Evolutionary conservation across 2,329 filamentous ascomycete species (phyloP).

Genomic region (Penicillium hesseltinei): DNA sequence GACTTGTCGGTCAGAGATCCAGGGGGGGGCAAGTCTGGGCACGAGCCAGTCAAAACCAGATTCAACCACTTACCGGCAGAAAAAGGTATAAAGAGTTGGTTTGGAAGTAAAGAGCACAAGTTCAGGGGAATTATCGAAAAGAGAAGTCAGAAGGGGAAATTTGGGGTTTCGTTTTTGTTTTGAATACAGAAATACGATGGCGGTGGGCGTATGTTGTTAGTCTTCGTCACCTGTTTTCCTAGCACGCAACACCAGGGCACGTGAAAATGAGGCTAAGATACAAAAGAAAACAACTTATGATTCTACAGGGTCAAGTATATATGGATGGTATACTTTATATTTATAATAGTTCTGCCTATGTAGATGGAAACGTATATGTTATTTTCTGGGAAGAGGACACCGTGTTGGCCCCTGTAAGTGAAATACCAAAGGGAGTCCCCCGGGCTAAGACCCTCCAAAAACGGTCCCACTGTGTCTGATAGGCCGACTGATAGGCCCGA

Average conservation of each 20-base stretch:
- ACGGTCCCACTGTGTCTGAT: slow-evolving; percentile 4
- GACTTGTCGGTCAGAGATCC: slow-evolving; percentile 16
- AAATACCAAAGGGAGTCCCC: neutral
- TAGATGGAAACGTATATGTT: neutral
- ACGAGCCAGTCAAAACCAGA: slow-evolving; percentile 5
- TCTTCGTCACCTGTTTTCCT: slow-evolving; percentile 33
- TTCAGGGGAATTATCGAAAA: slow-evolving; percentile 16
- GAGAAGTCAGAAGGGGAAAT: slow-evolving; percentile 10
- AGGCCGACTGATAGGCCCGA: neutral
- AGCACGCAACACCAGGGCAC: neutral
- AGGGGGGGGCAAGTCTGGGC: slow-evolving; percentile 5
- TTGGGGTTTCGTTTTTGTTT: slow-evolving; percentile 32
- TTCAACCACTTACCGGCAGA: slow-evolving; percentile 12
- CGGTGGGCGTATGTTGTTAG: slow-evolving; percentile 33
- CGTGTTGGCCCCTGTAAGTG: slow-evolving; percentile 11
- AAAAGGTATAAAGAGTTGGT: slow-evolving; percentile 3
- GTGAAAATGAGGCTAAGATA: neutral
- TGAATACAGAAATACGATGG: slow-evolving; percentile 34
- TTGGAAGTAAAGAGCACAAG: slow-evolving; percentile 10
- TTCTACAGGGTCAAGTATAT: neutral
- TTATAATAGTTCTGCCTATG: slow-evolving; percentile 10
- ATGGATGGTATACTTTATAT: neutral
- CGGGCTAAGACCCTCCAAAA: neutral
- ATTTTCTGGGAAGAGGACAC: slow-evolving; percentile 11
- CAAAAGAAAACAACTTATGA: neutral